Evolutionary conservation across 106 monocot species (phyloP).

Genomic region (Iris macrosiphon): DNA sequence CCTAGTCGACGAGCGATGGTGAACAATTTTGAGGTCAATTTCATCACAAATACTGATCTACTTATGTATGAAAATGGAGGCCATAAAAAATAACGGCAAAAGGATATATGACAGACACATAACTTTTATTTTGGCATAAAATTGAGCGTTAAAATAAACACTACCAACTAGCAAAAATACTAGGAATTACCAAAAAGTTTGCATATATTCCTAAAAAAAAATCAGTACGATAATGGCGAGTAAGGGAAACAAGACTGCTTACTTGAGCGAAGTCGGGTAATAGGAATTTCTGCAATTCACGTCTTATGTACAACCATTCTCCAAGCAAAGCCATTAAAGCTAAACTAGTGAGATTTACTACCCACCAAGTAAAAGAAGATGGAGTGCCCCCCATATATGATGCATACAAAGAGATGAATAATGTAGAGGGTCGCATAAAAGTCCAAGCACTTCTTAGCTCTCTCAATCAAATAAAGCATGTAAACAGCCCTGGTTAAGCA

Average conservation of each 20-base stretch:
- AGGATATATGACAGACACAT: no score
- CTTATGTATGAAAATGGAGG: no score
- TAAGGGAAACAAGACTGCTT: conserved; percentile 30
- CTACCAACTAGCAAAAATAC: no score
- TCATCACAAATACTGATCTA: no score
- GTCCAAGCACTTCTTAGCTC: conserved; percentile 95
- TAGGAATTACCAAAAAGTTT: no score
- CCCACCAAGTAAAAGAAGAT: conserved; percentile 91
- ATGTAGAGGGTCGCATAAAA: conserved; percentile 88
- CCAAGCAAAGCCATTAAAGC: conserved; percentile 73
- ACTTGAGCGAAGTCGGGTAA: conserved; percentile 78
- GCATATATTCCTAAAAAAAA: no score
- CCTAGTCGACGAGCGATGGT: no score
- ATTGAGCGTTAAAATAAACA: no score
- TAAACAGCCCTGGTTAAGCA: conserved; percentile 57
- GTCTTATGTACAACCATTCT: conserved; percentile 73
- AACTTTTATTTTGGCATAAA: no score
- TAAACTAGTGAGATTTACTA: conserved; percentile 69
- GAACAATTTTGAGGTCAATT: no score
- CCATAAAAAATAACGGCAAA: no score
- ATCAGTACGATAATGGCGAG: no score
- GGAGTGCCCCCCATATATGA: conserved; percentile 97
- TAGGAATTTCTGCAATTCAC: conserved; percentile 83
- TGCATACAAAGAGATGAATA: conserved; percentile 87
- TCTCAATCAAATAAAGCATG: conserved; percentile 74